Conservation (phyloP, 108 stramenopile genomes). For the Licmophora abbreviata region DNA sequence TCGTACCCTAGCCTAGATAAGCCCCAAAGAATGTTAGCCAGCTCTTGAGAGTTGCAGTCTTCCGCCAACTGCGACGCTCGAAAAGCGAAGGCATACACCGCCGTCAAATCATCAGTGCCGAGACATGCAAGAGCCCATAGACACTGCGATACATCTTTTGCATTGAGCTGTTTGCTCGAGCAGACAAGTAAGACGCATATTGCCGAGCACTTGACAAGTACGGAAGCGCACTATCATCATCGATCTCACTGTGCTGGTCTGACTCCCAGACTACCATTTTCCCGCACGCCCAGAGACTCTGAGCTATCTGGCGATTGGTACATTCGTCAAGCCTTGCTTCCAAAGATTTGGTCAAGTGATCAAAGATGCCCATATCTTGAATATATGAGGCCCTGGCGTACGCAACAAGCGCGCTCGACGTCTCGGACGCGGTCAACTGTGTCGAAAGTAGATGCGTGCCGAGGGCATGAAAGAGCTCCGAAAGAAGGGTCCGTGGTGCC, state of each 20-base stretch:
- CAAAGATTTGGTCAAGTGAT: conserved; percentile 40
- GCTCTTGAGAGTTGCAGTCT: conserved; percentile 36
- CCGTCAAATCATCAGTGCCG: conserved; percentile 13
- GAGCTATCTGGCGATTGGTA: conserved; percentile 35
- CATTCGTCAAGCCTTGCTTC: conserved; percentile 24
- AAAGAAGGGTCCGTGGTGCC: background rate
- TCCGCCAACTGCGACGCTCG: conserved; percentile 18
- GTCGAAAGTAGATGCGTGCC: conserved; percentile 44
- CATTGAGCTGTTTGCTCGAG: conserved; percentile 28
- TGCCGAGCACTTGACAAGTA: conserved; percentile 29
- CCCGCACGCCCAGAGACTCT: conserved; percentile 65
- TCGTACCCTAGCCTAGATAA: conserved; percentile 34
- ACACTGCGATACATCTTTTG: conserved; percentile 48
- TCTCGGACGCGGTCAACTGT: conserved; percentile 34
- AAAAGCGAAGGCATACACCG: conserved; percentile 9
- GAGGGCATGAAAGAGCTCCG: conserved; percentile 31
- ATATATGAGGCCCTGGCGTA: conserved; percentile 56
- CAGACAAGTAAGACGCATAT: conserved; percentile 21
- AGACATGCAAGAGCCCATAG: conserved; percentile 60
- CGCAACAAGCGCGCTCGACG: conserved; percentile 51
- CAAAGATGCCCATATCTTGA: conserved; percentile 62
- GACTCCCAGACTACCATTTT: conserved; percentile 43
- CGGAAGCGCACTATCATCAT: conserved; percentile 20
- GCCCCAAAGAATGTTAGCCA: conserved; percentile 59
- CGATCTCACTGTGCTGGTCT: background rate